phyloP scores from a whole-genome alignment of 1,284 basidiomycete genomes.

The Hemileia vastatrix region DNA sequence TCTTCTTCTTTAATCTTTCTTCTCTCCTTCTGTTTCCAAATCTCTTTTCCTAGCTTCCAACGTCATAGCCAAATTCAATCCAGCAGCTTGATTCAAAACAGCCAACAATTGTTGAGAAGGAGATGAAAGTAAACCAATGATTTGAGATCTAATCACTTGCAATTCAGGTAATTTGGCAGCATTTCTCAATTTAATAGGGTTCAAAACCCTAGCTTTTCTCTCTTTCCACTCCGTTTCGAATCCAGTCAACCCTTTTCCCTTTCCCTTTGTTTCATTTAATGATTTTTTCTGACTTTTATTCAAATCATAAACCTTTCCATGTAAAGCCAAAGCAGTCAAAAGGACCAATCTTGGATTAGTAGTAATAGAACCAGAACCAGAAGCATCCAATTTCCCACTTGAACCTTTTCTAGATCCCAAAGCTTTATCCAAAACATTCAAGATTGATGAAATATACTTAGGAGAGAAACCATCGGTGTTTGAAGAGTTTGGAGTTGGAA shows the following conservation, averaged over 20 bases:
- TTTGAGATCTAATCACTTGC: slow-evolving; percentile 34
- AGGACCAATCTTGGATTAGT: slow-evolving; percentile 34
- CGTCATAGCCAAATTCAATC: slow-evolving; percentile 32
- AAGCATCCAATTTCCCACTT: background rate
- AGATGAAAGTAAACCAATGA: slow-evolving; percentile 37
- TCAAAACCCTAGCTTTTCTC: slow-evolving; percentile 23
- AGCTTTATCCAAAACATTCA: slow-evolving; percentile 33
- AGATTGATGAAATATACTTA: slow-evolving; percentile 32
- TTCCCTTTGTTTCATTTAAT: background rate
- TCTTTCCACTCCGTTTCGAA: slow-evolving; percentile 26
- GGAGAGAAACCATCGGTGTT: slow-evolving; percentile 26
- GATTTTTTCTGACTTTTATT: background rate
- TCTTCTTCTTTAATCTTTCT: slow-evolving; percentile 5
- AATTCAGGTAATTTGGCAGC: slow-evolving; percentile 32
- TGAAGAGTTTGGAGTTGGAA: slow-evolving; percentile 10
- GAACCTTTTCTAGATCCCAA: slow-evolving; percentile 19
- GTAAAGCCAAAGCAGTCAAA: slow-evolving; percentile 28
- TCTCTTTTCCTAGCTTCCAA: slow-evolving; percentile 35
- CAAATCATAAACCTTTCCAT: background rate
- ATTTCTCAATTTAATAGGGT: slow-evolving; percentile 32
- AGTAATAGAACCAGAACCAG: slow-evolving; percentile 19
- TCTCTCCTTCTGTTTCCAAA: slow-evolving; percentile 28
- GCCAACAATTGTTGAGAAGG: slow-evolving; percentile 35
- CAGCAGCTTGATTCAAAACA: slow-evolving; percentile 34
- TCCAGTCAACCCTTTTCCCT: too few species aligned